Percentiles rank a stretch among this genome's conserved stretches.
Evolutionary conservation across 768 basidiomycete species (phyloP).

Genomic region (Asterophora parasitica): DNA sequence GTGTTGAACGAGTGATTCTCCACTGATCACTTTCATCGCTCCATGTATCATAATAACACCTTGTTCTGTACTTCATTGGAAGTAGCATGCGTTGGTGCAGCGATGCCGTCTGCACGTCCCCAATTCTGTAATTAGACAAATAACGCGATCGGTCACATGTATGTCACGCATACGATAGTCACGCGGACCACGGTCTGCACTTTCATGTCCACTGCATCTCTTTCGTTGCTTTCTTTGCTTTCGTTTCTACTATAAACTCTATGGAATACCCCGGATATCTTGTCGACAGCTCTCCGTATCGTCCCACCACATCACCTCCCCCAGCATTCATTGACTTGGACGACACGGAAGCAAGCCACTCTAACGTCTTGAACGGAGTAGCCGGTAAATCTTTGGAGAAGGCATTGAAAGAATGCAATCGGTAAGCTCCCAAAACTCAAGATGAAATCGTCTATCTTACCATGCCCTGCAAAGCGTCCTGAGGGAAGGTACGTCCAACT

Average conservation of each 20-base stretch:
- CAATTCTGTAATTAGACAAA: no score
- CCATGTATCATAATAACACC: neutral
- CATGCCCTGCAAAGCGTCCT: conserved; percentile 9
- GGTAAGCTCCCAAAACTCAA: conserved; percentile 1
- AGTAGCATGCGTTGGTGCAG: no score
- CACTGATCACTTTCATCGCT: neutral
- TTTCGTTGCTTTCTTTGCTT: neutral
- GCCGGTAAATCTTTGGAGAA: neutral
- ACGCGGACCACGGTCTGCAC: neutral
- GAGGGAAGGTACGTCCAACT: conserved; percentile 11
- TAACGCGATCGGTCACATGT: conserved; percentile 22
- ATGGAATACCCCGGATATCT: neutral
- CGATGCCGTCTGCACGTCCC: no score
- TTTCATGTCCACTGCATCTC: neutral
- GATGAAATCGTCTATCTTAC: neutral
- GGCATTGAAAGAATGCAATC: conserved; percentile 6
- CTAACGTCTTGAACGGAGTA: no score
- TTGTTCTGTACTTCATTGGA: neutral
- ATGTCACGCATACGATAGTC: conserved; percentile 3
- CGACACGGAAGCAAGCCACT: neutral
- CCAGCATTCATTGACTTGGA: conserved; percentile 1
- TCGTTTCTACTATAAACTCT: neutral
- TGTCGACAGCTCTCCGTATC: conserved; percentile 3
- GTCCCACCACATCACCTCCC: conserved; percentile 11
- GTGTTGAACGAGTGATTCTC: conserved; percentile 24